Conservation (phyloP, 1,284 basidiomycete genomes). For the Filobasidium uniguttulatum region DNA sequence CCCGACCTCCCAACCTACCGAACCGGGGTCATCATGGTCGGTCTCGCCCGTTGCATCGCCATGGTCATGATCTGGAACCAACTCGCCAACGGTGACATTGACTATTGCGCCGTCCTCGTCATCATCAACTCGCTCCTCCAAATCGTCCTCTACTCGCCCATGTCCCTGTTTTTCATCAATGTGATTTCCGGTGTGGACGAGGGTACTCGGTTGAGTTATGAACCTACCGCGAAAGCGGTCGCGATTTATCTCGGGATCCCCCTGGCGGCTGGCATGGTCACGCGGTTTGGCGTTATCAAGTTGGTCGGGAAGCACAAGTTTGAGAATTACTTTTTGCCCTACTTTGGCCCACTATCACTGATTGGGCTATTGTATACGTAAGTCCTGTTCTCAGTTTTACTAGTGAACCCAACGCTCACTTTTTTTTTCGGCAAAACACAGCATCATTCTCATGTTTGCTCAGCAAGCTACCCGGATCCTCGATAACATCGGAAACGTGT, state of each 20-base stretch:
- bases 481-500: constrained; percentile 55
- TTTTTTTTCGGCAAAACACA: not conserved
- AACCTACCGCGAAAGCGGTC: constrained; percentile 57
- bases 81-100: constrained; percentile 55
- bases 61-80: constrained; percentile 79
- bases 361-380: constrained; percentile 52
- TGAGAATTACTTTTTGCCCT: constrained; percentile 48
- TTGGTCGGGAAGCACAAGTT: constrained; percentile 43
- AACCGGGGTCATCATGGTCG: constrained; percentile 47
- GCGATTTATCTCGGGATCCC: constrained; percentile 59
- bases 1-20: constrained; percentile 51
- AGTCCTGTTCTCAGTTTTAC: not conserved
- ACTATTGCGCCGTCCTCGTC: constrained; percentile 60
- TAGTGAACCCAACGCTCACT: not conserved
- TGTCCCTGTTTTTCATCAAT: constrained; percentile 62
- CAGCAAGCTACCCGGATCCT: constrained; percentile 51
- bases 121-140: constrained; percentile 51
- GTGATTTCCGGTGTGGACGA: constrained; percentile 41
- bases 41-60: constrained; percentile 47
- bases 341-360: constrained; percentile 57
- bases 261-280: constrained; percentile 52
- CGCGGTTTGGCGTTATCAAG: constrained; percentile 47
- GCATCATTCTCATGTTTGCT: constrained; percentile 54
- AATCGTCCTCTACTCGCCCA: constrained; percentile 64
- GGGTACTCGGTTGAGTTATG: constrained; percentile 43